Conservation (phyloP, 768 basidiomycete species). For the Xerocomus potaroensis region DNA sequence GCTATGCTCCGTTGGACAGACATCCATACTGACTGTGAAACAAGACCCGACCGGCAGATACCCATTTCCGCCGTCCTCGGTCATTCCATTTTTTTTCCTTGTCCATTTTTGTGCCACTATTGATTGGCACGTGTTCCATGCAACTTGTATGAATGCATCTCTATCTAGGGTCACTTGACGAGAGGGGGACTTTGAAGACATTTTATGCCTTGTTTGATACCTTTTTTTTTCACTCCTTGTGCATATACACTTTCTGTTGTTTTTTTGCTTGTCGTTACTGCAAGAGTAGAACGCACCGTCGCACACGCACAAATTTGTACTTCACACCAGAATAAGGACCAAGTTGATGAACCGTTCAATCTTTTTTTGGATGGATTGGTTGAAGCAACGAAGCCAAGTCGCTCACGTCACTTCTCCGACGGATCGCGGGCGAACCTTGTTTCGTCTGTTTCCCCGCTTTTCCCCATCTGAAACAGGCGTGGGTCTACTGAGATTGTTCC, state of each 20-base stretch:
- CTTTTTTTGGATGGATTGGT: neutral
- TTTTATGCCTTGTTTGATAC: constrained; percentile 8
- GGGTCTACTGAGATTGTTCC: constrained; percentile 45
- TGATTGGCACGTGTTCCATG: neutral
- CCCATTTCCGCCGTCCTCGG: neutral
- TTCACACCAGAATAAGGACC: too few relatives aligned
- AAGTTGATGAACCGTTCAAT: too few relatives aligned
- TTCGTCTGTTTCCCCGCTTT: neutral
- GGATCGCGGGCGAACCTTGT: neutral
- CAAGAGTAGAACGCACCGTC: neutral
- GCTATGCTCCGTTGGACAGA: too few relatives aligned
- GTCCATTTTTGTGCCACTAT: neutral
- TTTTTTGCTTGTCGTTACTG: neutral
- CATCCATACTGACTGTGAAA: too few relatives aligned
- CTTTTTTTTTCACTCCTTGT: constrained; percentile 1
- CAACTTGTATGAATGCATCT: constrained; percentile 6
- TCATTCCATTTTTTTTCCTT: neutral
- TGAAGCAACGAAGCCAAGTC: neutral
- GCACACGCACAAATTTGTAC: too few relatives aligned
- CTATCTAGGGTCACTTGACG: neutral
- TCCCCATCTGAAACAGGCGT: neutral
- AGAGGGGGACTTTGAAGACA: constrained; percentile 15
- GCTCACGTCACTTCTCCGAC: neutral
- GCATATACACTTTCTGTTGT: neutral
- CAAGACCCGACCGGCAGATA: neutral